Evolutionary conservation across 2,329 filamentous ascomycete genomes (phyloP).

Genomic region (Aspergillus versicolor): DNA sequence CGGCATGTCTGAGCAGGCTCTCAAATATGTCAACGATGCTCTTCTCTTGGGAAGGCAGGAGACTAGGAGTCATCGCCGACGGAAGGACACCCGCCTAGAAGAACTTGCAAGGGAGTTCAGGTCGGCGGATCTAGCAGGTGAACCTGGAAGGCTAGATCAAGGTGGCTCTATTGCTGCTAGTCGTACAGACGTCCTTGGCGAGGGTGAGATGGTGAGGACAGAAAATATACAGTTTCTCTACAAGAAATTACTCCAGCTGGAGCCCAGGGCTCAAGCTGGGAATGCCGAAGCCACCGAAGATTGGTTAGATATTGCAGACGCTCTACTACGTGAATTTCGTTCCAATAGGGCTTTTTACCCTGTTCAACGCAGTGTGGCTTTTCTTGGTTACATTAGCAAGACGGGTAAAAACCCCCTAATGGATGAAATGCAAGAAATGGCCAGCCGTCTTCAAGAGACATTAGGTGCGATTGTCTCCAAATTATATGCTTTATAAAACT

Average conservation of each 20-base stretch:
- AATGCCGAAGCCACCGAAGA: constrained; percentile 52
- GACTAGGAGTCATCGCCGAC: constrained; percentile 28
- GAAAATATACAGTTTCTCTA: constrained; percentile 48
- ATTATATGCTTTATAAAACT: neutral
- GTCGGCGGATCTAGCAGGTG: constrained; percentile 21
- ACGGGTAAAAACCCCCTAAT: constrained; percentile 37
- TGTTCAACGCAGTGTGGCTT: constrained; percentile 50
- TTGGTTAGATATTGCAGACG: constrained; percentile 60
- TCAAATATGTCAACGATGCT: constrained; percentile 73
- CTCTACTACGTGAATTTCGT: constrained; percentile 60
- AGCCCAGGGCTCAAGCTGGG: constrained; percentile 49
- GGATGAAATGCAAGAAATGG: constrained; percentile 46
- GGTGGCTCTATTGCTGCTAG: constrained; percentile 9
- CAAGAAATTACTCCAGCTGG: constrained; percentile 47
- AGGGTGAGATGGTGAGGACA: constrained; percentile 36
- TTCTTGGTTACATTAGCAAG: constrained; percentile 48
- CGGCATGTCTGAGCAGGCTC: constrained; percentile 71
- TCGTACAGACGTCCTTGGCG: constrained; percentile 15
- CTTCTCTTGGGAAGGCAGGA: constrained; percentile 59
- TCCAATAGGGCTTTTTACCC: constrained; percentile 62
- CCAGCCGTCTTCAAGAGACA: constrained; percentile 43
- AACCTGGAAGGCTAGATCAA: constrained; percentile 14
- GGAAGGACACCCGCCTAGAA: constrained; percentile 39
- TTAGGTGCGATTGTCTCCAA: constrained; percentile 31
- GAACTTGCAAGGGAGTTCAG: constrained; percentile 42